A percentile compares a stretch with the other conserved stretches of the same genome.
phyloP scores from a whole-genome alignment of 768 basidiomycete genomes.

The Suillus hirtellus region DNA sequence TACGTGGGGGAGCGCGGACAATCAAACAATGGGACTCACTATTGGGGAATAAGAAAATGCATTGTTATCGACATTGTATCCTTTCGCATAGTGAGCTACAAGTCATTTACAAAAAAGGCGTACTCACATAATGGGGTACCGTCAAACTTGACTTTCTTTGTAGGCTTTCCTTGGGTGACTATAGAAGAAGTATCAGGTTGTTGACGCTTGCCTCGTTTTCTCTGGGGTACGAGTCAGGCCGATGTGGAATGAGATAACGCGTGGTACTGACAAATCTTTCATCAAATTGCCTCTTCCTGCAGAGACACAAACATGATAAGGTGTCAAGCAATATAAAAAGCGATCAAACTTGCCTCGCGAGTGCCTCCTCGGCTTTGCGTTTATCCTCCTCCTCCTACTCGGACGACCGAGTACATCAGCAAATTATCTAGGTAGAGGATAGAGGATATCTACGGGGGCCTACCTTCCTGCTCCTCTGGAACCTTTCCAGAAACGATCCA shows the following conservation, averaged over 20 bases:
- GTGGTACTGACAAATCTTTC: slow-evolving; percentile 55
- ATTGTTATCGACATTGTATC: slow-evolving; percentile 14
- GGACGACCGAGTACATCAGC: neutral
- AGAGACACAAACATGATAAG: neutral
- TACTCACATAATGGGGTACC: slow-evolving; percentile 34
- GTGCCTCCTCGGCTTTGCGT: slow-evolving; percentile 51
- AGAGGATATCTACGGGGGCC: slow-evolving; percentile 12
- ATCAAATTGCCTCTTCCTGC: slow-evolving; percentile 61
- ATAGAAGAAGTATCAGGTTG: slow-evolving; percentile 40
- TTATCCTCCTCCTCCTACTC: slow-evolving; percentile 58
- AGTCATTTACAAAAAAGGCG: neutral
- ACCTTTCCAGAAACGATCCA: slow-evolving; percentile 66
- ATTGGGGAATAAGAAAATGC: neutral
- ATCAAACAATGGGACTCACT: neutral
- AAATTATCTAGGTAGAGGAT: neutral
- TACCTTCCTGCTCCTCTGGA: slow-evolving; percentile 60
- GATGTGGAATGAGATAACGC: neutral
- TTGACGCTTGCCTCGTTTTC: slow-evolving; percentile 59
- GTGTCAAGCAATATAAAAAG: neutral
- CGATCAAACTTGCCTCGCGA: slow-evolving; percentile 44
- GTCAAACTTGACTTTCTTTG: slow-evolving; percentile 42
- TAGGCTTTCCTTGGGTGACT: slow-evolving; percentile 26
- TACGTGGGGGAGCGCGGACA: neutral
- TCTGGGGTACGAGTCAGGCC: slow-evolving; percentile 35
- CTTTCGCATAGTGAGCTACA: slow-evolving; percentile 42